phyloP scores from a whole-genome alignment of 2,329 filamentous ascomycete species.

The Penicillium olsonii region DNA sequence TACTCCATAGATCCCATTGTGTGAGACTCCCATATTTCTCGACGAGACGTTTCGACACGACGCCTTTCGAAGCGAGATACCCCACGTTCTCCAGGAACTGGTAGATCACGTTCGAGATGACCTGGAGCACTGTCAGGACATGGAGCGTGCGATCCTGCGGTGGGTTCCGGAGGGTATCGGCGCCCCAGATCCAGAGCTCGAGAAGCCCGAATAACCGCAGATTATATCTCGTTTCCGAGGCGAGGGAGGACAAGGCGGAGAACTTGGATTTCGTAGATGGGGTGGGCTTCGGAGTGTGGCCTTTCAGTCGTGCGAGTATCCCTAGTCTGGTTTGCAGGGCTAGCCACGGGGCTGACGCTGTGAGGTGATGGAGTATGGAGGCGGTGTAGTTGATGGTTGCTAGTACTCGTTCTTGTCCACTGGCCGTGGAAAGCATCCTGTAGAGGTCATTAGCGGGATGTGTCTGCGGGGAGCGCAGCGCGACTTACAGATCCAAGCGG shows the following conservation, averaged over 20 bases:
- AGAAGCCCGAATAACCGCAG: constrained; percentile 64
- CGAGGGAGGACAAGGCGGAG: constrained; percentile 49
- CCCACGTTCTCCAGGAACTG: constrained; percentile 82
- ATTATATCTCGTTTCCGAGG: constrained; percentile 55
- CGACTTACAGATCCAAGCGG: constrained; percentile 32
- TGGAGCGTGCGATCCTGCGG: constrained; percentile 49
- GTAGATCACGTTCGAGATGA: constrained; percentile 67
- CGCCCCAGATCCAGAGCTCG: constrained; percentile 76
- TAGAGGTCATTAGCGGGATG: constrained; percentile 1
- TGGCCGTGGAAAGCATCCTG: constrained; percentile 67
- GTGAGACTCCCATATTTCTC: constrained; percentile 55
- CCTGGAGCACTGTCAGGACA: constrained; percentile 66
- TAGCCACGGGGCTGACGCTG: constrained; percentile 52
- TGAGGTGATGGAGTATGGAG: constrained; percentile 63
- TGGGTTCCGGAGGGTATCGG: constrained; percentile 57
- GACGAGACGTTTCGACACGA: constrained; percentile 54
- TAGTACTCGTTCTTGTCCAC: constrained; percentile 70
- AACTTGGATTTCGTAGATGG: constrained; percentile 48
- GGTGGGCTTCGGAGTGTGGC: constrained; percentile 8
- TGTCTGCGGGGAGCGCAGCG: not conserved
- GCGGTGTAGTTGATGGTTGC: constrained; percentile 69
- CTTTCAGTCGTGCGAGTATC: constrained; percentile 39
- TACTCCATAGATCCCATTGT: constrained; percentile 70
- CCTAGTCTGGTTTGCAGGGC: constrained; percentile 47
- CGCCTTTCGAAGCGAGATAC: constrained; percentile 72